phyloP scores from a whole-genome alignment of 805 yeast genomes.

The Henningerozyma blattae region DNA sequence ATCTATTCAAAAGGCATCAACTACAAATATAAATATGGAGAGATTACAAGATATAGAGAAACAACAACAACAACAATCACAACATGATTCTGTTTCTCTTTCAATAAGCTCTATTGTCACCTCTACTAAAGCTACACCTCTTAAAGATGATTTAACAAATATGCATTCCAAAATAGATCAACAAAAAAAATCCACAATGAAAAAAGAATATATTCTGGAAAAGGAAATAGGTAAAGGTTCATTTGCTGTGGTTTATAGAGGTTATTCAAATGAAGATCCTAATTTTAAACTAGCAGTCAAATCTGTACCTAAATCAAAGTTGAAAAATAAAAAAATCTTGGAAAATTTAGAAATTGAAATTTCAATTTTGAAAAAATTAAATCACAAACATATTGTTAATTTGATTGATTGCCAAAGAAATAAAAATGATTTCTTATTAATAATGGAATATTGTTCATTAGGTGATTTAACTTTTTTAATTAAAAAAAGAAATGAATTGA shows the following conservation, averaged over 20 bases:
- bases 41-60: too few species aligned
- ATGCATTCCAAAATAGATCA: too few species aligned
- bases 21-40: too few species aligned
- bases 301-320: constrained; percentile 69
- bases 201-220: constrained; percentile 14
- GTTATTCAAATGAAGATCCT: constrained; percentile 32
- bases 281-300: constrained; percentile 67
- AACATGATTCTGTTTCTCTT: too few species aligned
- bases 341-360: constrained; percentile 92
- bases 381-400: constrained; percentile 88
- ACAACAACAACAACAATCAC: too few species aligned
- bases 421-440: constrained; percentile 64
- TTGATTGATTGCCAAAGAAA: constrained; percentile 76
- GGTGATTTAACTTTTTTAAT: constrained; percentile 90
- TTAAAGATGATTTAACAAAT: too few species aligned
- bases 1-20: too few species aligned
- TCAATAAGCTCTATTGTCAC: too few species aligned
- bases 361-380: constrained; percentile 71
- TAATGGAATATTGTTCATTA: constrained; percentile 93
- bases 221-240: constrained; percentile 88
- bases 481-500: constrained; percentile 58
- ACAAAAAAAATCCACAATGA: too few species aligned
- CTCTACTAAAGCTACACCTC: too few species aligned
- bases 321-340: constrained; percentile 73
- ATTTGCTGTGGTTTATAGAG: constrained; percentile 91